Base-by-base conservation (phyloP, 2,329 filamentous ascomycete genomes). In the Colletotrichum eremochloae region DNA sequence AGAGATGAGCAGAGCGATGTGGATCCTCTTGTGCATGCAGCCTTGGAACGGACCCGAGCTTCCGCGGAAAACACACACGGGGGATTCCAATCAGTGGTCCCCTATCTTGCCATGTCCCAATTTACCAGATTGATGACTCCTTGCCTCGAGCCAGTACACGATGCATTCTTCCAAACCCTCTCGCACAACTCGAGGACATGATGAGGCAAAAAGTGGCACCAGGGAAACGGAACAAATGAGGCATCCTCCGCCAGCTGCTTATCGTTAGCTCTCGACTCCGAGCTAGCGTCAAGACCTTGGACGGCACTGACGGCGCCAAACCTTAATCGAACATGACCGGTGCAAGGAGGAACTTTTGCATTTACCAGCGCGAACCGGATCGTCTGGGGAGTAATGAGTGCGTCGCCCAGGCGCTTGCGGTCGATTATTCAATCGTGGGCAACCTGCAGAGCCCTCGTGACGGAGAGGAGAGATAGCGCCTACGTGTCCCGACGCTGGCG, bases 261-360 rank as follows among this genome's bases (percentile, higher is more conserved):
- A 38, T 18, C 40, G 42, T 20, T 12, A 67, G 44, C 15, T 52
- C 50, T 57, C 48, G 31, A 62, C 42, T 48, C 33, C 46, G 46
- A 20, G 36, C 58, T 69, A 60, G 33, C 15, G 36, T 55, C 50
- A 24, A 42, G 52, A 72, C 66, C 61, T 69, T 55, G 46, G 66
- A 60, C 48, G 66, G 60, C 66, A 64, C 42, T 14, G 64, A 68
- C 69, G 46, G 46, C 66, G 66, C 60, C 69, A 69, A 72, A 72
- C 69, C 62, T 72, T 69, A 72, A 69, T 69, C 69, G 38, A 72
- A 69, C 69, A 64, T 69, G 55, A 55, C 40, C 66, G 33, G 60
- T 56, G 55, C n/a, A 40, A 31, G 15, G 48, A 53, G 69, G 65
- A 24, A 61, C 53, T 69, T 69, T 72, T 69, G 69, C 46, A 58